Percentiles rank a stretch among this genome's conserved stretches.
Evolutionary conservation across 139 green algal species (phyloP).

Genomic region (Nannochloris sp.): DNA sequence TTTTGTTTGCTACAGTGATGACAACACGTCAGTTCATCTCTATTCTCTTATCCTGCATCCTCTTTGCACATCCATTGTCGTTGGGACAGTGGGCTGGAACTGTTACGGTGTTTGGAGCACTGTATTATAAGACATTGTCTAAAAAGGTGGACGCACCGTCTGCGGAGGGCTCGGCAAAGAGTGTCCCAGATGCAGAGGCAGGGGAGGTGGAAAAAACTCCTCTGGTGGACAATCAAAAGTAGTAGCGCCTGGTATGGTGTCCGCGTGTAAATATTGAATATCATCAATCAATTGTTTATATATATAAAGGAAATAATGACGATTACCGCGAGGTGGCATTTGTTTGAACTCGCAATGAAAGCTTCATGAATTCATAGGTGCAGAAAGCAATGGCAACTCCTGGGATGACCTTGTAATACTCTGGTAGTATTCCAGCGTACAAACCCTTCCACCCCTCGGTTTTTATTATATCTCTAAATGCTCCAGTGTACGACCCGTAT

Average conservation of each 20-base stretch:
- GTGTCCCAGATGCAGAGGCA: background rate
- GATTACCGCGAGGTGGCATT: slow-evolving; percentile 19
- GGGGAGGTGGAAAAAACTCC: slow-evolving; percentile 4
- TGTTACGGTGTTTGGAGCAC: slow-evolving; percentile 44
- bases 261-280: background rate
- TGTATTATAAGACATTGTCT: slow-evolving; percentile 49
- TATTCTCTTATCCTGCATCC: slow-evolving; percentile 77
- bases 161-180: background rate
- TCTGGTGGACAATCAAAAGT: slow-evolving; percentile 3
- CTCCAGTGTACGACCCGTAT: slow-evolving; percentile 36
- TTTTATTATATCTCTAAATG: slow-evolving; percentile 38
- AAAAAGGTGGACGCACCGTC: slow-evolving; percentile 7
- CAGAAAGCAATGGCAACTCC: slow-evolving; percentile 85
- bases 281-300: slow-evolving; percentile 8
- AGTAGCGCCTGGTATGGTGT: background rate
- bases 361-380: slow-evolving; percentile 65
- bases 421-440: slow-evolving; percentile 76
- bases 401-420: slow-evolving; percentile 86
- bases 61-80: slow-evolving; percentile 76
- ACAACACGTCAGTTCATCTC: slow-evolving; percentile 85
- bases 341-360: slow-evolving; percentile 28
- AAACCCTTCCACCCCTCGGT: slow-evolving; percentile 56
- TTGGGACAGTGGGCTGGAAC: slow-evolving; percentile 51
- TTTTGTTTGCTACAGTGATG: slow-evolving; percentile 92
- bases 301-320: background rate